Evolutionary conservation across 495 filamentous ascomycete species (phyloP).

Genomic region (Xylaria intraflava): DNA sequence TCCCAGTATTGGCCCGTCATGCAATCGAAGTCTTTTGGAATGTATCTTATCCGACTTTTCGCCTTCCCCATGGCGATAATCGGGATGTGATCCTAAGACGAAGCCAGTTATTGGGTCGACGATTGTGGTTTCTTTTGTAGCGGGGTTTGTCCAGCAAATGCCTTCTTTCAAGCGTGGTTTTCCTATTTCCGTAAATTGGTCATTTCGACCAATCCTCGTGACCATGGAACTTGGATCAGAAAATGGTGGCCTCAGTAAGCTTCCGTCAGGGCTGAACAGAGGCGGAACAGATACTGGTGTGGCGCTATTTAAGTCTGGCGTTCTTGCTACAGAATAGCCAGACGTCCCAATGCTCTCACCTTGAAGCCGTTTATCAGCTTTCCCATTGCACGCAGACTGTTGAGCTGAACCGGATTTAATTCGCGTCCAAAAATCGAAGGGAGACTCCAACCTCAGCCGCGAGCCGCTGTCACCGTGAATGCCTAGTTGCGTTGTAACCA

Average conservation of each 20-base stretch:
- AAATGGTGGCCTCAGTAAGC: slow-evolving; percentile 3
- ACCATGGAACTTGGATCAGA: neutral
- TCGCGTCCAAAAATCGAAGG: slow-evolving; percentile 60
- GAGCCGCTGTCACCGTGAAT: slow-evolving; percentile 16
- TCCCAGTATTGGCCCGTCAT: slow-evolving; percentile 9
- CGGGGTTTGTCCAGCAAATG: slow-evolving; percentile 62
- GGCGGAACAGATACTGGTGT: neutral
- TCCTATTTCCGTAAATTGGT: neutral
- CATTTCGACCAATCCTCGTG: neutral
- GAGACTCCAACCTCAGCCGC: slow-evolving; percentile 23
- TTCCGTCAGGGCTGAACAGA: slow-evolving; percentile 2
- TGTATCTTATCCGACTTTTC: slow-evolving; percentile 1
- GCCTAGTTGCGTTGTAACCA: slow-evolving; percentile 25
- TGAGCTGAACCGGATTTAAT: slow-evolving; percentile 54
- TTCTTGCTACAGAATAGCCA: neutral
- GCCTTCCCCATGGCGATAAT: neutral
- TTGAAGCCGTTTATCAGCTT: neutral
- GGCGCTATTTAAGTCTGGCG: neutral
- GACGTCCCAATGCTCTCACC: neutral
- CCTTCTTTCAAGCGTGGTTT: slow-evolving; percentile 22
- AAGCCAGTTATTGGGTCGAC: slow-evolving; percentile 61
- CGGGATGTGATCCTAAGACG: slow-evolving; percentile 24
- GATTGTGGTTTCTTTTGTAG: slow-evolving; percentile 50
- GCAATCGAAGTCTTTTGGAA: neutral
- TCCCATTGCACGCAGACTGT: neutral